Evolutionary conservation across 2,329 filamentous ascomycete genomes (phyloP), one percentile per base, ranked within the genome.

Genomic region (Exophiala xenobiotica): DNA sequence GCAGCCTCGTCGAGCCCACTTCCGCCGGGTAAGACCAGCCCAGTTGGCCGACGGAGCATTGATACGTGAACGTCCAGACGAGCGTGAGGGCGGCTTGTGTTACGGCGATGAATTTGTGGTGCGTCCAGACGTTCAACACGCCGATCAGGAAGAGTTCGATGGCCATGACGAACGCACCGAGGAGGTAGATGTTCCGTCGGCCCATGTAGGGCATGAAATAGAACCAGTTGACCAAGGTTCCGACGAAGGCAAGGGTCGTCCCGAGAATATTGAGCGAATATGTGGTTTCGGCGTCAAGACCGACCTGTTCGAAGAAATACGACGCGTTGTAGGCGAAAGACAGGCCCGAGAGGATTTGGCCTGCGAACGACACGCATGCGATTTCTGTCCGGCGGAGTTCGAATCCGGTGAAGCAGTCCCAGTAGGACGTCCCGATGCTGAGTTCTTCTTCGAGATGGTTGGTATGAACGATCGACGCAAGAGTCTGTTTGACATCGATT

Each of bases 221-320:
- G 56, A 67, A 67, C 78, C 78, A 81, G 3, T 78, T 78, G 0
- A 73, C 68, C 1, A 72, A 65, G 0, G 77, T 79, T 2, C 78
- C 78, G 4, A 77, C 65, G 42, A 78, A 72, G 6, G 75, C 76
- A 61, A 87, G 81, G 44, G 74, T 80, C 56, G 85, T 83, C 64
- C 84, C 77, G 47, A 83, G 82, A 5, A 74, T 57, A 1, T 67
- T 65, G 2, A 74, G 56, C 19, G 66, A 61, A 61, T 72, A 75
- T 0, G 70, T 64, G 6, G 63, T 60, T 6, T 46, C 51, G 1
- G 53, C 45, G n/a, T 56, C 45, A 14, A 74, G 64, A 4, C 72
- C 72, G 14, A 72, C 71, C 45, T 70, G 67, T 19, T 64, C 60
- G 58, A 68, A 72, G 64, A 74, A 74, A 26, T 69, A 68, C 1